These are phyloP conservation scores for Penicillium sp. DNA, from an alignment of 2,329 filamentous ascomycete species.

Conservation along the genomic window DNA sequence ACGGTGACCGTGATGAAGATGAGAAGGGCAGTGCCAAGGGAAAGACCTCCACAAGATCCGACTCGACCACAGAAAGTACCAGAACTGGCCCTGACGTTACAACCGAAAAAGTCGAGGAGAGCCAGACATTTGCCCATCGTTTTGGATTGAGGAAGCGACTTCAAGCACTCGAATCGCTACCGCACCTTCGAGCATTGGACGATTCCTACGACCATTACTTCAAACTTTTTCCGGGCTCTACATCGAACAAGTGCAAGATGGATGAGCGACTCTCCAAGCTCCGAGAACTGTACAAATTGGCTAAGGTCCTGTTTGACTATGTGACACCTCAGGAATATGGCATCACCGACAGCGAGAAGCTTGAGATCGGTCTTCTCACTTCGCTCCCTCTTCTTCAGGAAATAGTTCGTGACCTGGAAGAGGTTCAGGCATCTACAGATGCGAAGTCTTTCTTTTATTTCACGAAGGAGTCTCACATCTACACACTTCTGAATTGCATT, in stretches of 20 bases:
- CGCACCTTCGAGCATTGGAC: conserved; percentile 45
- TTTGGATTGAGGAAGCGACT: conserved; percentile 51
- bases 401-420: conserved; percentile 93
- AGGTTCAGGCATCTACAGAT: conserved; percentile 90
- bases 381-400: conserved; percentile 91
- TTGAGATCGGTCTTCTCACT: conserved; percentile 95
- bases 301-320: conserved; percentile 95
- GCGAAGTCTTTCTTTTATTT: conserved; percentile 98
- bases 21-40: conserved; percentile 31
- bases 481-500: conserved; percentile 95
- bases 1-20: conserved; percentile 69
- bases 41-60: conserved; percentile 19
- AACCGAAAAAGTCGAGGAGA: conserved; percentile 29
- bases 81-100: conserved; percentile 19
- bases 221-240: conserved; percentile 76
- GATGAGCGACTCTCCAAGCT: conserved; percentile 83
- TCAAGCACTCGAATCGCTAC: conserved; percentile 43
- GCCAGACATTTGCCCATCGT: conserved; percentile 34
- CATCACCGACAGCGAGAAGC: conserved; percentile 89
- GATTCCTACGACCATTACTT: conserved; percentile 69
- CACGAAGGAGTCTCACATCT: conserved; percentile 98
- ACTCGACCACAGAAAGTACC: conserved; percentile 20
- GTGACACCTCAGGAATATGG: conserved; percentile 98
- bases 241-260: conserved; percentile 68
- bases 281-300: conserved; percentile 85